phyloP scores from a whole-genome alignment of 306 rosid species.

The Citrullus amarus region DNA sequence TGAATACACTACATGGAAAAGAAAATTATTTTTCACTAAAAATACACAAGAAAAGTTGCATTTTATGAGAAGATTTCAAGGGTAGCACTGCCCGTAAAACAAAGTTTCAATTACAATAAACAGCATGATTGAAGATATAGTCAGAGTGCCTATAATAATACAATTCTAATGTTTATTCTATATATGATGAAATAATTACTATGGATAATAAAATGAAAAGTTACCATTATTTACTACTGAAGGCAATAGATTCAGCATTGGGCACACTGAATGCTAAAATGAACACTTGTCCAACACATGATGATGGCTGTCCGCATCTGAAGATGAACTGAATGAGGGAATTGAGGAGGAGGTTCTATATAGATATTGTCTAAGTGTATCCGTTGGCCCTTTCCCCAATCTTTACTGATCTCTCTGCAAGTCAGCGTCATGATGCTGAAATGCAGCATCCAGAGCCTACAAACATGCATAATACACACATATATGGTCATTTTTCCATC shows the following conservation, averaged over 20 bases:
- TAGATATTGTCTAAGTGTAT: constrained; percentile 21
- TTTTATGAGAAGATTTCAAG: too few species aligned
- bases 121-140: not conserved
- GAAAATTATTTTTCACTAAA: too few species aligned
- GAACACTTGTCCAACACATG: not conserved
- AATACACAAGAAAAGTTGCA: too few species aligned
- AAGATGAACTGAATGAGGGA: not conserved
- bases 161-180: not conserved
- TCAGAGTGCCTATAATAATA: not conserved
- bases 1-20: too few species aligned
- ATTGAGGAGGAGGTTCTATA: not conserved
- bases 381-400: constrained; percentile 54
- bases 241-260: too few species aligned
- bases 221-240: too few species aligned
- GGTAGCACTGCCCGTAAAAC: too few species aligned
- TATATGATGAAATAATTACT: not conserved
- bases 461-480: not conserved
- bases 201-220: not conserved
- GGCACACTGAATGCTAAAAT: not conserved
- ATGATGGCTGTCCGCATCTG: not conserved
- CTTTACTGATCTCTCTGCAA: constrained; percentile 52
- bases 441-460: constrained; percentile 93
- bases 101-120: too few species aligned
- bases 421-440: constrained; percentile 76
- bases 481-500: not conserved